Conservation (phyloP, 306 rosid species). For the Lithocarpus polystachyus region DNA sequence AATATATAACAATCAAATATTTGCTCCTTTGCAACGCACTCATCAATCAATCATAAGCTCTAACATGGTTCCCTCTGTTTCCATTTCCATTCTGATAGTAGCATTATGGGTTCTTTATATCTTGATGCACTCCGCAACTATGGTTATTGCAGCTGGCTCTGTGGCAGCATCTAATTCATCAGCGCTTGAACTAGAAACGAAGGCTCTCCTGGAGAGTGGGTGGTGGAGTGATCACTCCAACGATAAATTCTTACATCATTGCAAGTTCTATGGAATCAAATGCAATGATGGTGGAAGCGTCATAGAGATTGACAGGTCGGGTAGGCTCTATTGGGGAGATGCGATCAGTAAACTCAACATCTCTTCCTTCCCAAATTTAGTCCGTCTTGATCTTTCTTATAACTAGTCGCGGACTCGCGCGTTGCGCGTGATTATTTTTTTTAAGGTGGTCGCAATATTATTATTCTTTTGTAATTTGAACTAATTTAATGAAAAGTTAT, state of each 20-base stretch:
- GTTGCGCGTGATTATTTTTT: too few species aligned
- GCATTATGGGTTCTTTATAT: neutral
- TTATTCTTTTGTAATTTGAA: too few species aligned
- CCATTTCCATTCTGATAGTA: neutral
- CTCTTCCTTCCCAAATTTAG: slow-evolving; percentile 6
- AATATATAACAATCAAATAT: too few species aligned
- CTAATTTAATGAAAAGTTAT: too few species aligned
- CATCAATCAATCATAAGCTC: neutral
- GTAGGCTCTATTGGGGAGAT: rapidly evolving
- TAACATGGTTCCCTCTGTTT: neutral
- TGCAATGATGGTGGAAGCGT: slow-evolving; percentile 5
- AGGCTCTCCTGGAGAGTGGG: neutral
- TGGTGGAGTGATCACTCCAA: neutral
- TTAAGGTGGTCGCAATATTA: too few species aligned
- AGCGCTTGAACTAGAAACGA: neutral
- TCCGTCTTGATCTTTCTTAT: neutral
- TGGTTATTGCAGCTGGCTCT: neutral
- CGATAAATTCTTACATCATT: neutral
- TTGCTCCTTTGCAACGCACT: neutral
- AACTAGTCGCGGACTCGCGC: too few species aligned
- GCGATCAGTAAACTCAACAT: neutral
- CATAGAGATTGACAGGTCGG: neutral
- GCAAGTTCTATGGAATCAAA: neutral
- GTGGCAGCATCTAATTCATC: neutral
- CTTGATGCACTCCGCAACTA: neutral